Evolutionary conservation across 192 early-diverging fungal species (phyloP), one percentile per base, ranked within the genome.

Genomic region (Podila minutissima): DNA sequence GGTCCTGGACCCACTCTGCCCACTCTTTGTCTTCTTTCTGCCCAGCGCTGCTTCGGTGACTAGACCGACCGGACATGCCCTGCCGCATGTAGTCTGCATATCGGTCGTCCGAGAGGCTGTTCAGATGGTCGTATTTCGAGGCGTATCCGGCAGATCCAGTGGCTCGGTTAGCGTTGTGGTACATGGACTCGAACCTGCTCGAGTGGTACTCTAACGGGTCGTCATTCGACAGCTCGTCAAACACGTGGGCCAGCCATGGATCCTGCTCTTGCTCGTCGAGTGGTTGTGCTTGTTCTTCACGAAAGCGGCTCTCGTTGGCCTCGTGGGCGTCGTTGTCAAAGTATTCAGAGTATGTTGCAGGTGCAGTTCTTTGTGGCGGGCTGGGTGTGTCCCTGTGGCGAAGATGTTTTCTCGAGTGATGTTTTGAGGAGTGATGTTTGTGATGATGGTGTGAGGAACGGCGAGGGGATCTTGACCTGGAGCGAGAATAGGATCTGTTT

Each of bases 81-180:
- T 46, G 62, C 2, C 74, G 67, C 74, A 76, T 76, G 46, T 76
- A 76, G 19, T n/a, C 37, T 12, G 68, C 58, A 24, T 76, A 76
- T 11, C 48, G 35, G 2, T 64, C 74, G 19, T 76, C 74, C 0
- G 61, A 64, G 50, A 76, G 51, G 26, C 61, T 26, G 33, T 76
- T 57, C 19, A 76, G 48, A 28, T 76, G 20, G 22, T 32, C 15
- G 5, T n/a, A n/a, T 2, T 38, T 57, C 6, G 53, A 55, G 41
- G 41, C 2, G 41, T 15, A 13, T 22, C 53, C 53, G 7, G 20
- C 31, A 17, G 38, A 28, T 63, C 46, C 33, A 32, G 22, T 17
- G 19, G 2, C 29, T 12, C 4, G 3, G 8, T 49, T 10, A 7
- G 28, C 17, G 33, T 15, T 4, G 8, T 28, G 62, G 35, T 48